A percentile compares a stretch with the other conserved stretches of the same genome.
Evolutionary conservation across 768 basidiomycete genomes (phyloP).

Genomic region (Naganishia antarctica): DNA sequence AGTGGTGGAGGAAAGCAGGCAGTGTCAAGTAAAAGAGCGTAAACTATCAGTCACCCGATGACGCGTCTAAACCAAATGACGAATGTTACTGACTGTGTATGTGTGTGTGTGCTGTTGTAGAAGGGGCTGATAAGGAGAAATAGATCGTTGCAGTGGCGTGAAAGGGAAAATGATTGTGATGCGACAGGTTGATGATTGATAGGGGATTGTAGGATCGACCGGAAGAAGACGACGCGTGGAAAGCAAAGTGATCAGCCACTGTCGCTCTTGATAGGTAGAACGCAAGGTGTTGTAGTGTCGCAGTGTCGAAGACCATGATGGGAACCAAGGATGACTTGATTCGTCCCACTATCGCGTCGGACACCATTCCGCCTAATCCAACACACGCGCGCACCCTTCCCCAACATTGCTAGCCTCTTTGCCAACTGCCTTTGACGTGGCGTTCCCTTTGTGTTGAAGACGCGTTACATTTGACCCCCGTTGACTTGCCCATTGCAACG

Average conservation of each 20-base stretch:
- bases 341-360: too few species aligned
- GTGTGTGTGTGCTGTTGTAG: neutral
- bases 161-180: neutral
- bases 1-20: neutral
- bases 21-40: neutral
- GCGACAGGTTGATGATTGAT: neutral
- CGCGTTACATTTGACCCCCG: too few species aligned
- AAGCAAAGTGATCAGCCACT: neutral
- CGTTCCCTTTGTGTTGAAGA: neutral
- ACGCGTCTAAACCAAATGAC: too few species aligned
- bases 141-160: neutral
- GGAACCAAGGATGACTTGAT: too few species aligned
- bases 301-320: too few species aligned
- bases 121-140: neutral
- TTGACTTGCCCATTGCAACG: too few species aligned
- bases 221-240: neutral
- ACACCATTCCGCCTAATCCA: too few species aligned
- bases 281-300: neutral
- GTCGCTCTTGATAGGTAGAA: neutral
- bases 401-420: neutral
- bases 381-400: neutral
- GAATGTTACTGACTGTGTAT: conserved; percentile 9
- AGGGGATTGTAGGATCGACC: neutral
- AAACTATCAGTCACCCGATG: neutral
- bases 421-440: neutral